Evolutionary conservation across 192 early-diverging fungal species (phyloP).

Genomic region (Coemansia sp.): DNA sequence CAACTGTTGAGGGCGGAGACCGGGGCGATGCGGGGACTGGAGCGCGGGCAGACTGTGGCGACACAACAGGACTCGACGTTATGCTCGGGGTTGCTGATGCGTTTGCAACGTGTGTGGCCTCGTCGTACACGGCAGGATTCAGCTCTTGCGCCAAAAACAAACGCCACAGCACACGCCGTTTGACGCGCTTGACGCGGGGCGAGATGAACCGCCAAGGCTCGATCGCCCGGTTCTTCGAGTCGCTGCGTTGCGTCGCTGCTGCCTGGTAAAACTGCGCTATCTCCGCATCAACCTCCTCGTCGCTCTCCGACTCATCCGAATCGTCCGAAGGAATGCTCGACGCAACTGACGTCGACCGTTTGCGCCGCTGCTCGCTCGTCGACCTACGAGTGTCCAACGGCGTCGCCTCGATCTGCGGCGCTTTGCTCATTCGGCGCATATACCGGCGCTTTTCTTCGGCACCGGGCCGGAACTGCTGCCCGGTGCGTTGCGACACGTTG

Average conservation of each 20-base stretch:
- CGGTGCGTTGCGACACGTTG: slow-evolving; percentile 52
- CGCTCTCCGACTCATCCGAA: background rate
- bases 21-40: background rate
- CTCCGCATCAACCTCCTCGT: slow-evolving; percentile 2
- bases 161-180: slow-evolving; percentile 51
- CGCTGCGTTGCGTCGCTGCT: slow-evolving; percentile 24
- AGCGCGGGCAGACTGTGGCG: slow-evolving; percentile 7
- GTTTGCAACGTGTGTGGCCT: background rate
- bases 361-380: background rate
- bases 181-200: slow-evolving; percentile 49
- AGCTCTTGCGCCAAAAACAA: slow-evolving; percentile 56
- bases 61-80: slow-evolving; percentile 14
- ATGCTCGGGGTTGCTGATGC: slow-evolving; percentile 3
- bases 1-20: background rate
- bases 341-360: background rate
- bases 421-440: slow-evolving; percentile 45
- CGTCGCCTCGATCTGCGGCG: slow-evolving; percentile 42
- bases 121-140: slow-evolving; percentile 30
- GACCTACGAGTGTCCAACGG: slow-evolving; percentile 6
- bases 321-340: background rate
- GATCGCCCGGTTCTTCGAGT: slow-evolving; percentile 24
- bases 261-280: slow-evolving; percentile 17
- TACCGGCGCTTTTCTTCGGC: slow-evolving; percentile 50
- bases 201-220: slow-evolving; percentile 51
- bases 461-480: slow-evolving; percentile 38